Base-by-base conservation (phyloP, 2,329 filamentous ascomycete species). In the Aspergillus ochraceoroseus region DNA sequence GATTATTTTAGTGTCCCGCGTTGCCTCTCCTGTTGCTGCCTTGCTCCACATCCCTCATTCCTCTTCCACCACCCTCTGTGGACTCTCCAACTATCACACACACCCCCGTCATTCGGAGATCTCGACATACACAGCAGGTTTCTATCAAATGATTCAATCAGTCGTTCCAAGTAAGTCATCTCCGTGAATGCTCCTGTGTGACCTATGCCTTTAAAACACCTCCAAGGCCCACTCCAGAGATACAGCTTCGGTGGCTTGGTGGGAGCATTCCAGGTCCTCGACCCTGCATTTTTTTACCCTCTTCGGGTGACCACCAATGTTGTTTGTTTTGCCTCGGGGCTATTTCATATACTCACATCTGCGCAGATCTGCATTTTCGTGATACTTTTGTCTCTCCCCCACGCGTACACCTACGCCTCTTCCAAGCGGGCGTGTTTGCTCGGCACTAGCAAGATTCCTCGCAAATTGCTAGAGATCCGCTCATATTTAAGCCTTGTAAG, bases 221-320 rank as follows among this genome's bases (percentile, higher is more conserved):
- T 26, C 7, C 33, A 29, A 9, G 8, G 18, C 20, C 20, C 20
- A 5, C 20, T 22, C 20, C 20, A n/a, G n/a, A n/a, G n/a, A n/a
- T n/a, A n/a, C n/a, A n/a, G n/a, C n/a, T 19, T 27, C 39, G 27
- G 15, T 20, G 26, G 36, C 29, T 32, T 18, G 31, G 32, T 28
- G 19, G 33, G 20, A 32, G 15, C 52, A 55, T 55, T 53, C 52
- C 52, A 20, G 12, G 19, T 43, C 41, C 32, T 37, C 37, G 26
- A 47, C 31, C 46, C 46, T 53, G 38, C 52, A 55, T 55, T 55
- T 35, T 32, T 52, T 47, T 31, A n/a, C 25, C 43, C 40, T 29
- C 13, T 49, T 38, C 9, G 19, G 20, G 28, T 32, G 19, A 34
- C 38, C 34, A 34, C 7, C 26, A 30, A 22, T 23, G 13, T 35